phyloP scores from a whole-genome alignment of 2,329 filamentous ascomycete genomes.

The Cyphellophora attinorum region DNA sequence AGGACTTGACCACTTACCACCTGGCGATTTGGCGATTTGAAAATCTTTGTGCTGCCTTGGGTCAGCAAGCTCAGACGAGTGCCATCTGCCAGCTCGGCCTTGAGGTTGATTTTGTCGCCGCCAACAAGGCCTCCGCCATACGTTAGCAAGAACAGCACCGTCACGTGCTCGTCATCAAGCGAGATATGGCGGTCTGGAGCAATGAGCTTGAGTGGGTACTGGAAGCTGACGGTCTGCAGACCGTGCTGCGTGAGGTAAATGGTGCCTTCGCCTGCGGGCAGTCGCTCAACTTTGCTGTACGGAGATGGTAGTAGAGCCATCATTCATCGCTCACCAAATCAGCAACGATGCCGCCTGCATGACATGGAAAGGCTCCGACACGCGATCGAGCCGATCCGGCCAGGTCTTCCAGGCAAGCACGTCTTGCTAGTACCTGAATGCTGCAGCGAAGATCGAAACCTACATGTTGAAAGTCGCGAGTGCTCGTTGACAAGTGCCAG shows the following conservation, averaged over 20 bases:
- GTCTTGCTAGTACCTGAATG: too few relatives aligned
- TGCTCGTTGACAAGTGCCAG: too few relatives aligned
- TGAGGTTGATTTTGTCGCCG: constrained; percentile 70
- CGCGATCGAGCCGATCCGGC: too few relatives aligned
- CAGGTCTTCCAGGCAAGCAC: too few relatives aligned
- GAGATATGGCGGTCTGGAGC: constrained; percentile 60
- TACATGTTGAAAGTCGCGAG: too few relatives aligned
- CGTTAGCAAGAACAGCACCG: constrained; percentile 70
- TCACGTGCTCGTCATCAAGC: constrained; percentile 36
- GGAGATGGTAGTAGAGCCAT: too few relatives aligned
- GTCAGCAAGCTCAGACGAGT: constrained; percentile 57
- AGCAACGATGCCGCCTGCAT: too few relatives aligned
- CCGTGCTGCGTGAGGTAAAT: constrained; percentile 58
- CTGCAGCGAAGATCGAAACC: too few relatives aligned
- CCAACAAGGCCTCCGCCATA: constrained; percentile 91
- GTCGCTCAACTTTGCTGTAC: too few relatives aligned
- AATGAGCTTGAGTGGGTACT: constrained; percentile 91
- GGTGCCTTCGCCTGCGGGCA: too few relatives aligned
- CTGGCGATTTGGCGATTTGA: constrained; percentile 55
- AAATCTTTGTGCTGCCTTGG: constrained; percentile 87
- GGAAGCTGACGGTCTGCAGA: constrained; percentile 68
- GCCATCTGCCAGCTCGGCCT: constrained; percentile 52
- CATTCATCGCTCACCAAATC: too few relatives aligned
- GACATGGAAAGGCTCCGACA: too few relatives aligned
- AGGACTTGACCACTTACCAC: constrained; percentile 37